phyloP scores from a whole-genome alignment of 2,329 filamentous ascomycete genomes.

The Cladophialophora bantiana region DNA sequence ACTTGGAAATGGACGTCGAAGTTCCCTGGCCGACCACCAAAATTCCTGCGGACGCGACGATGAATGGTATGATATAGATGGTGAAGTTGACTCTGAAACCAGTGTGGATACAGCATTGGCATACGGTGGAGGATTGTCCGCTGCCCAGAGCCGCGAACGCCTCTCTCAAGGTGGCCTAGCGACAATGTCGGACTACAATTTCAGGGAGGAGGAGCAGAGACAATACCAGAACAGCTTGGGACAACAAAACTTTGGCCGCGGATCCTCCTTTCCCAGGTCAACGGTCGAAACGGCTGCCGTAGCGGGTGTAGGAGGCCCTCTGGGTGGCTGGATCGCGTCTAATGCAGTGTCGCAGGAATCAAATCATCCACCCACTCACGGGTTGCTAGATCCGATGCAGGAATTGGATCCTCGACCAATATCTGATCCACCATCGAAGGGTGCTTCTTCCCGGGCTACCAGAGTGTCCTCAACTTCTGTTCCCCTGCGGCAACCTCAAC shows the following conservation, averaged over 20 bases:
- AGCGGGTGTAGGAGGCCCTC: conserved; percentile 52
- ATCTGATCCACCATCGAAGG: conserved; percentile 22
- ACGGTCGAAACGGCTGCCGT: conserved; percentile 47
- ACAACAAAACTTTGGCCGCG: background rate
- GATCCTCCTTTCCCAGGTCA: conserved; percentile 23
- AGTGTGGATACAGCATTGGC: conserved; percentile 66
- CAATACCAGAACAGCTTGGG: background rate
- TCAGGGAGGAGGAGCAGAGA: conserved; percentile 38
- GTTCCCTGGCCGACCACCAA: conserved; percentile 28
- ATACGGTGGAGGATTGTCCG: conserved; percentile 60
- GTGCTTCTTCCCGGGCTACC: conserved; percentile 10
- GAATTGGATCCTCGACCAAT: conserved; percentile 53
- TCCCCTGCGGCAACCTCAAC: conserved; percentile 84
- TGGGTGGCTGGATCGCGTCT: conserved; percentile 50
- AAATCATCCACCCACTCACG: conserved; percentile 13
- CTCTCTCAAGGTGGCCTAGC: conserved; percentile 60
- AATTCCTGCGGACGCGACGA: conserved; percentile 54
- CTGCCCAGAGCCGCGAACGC: conserved; percentile 59
- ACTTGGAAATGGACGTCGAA: conserved; percentile 13
- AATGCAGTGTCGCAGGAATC: conserved; percentile 3
- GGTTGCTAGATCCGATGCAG: conserved; percentile 64
- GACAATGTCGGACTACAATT: conserved; percentile 39
- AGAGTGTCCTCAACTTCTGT: conserved; percentile 51
- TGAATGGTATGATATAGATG: conserved; percentile 66
- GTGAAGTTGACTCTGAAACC: conserved; percentile 59